Conservation (phyloP, 1,284 basidiomycete species). For the Vanrija sp. region DNA sequence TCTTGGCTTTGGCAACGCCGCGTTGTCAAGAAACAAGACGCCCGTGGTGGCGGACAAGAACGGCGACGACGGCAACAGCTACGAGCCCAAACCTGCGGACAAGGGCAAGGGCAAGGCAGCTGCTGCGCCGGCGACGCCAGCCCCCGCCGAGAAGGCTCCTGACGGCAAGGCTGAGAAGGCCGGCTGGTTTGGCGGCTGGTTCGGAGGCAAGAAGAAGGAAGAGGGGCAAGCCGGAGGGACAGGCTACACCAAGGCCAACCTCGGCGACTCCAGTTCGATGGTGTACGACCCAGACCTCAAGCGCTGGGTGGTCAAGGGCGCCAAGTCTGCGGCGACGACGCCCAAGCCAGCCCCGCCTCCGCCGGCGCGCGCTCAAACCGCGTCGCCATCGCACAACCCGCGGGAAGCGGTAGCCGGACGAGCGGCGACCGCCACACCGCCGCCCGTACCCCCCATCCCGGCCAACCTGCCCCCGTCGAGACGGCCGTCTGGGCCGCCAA, state of each 20-base stretch:
- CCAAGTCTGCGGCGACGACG: slow-evolving; percentile 57
- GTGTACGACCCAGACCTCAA: slow-evolving; percentile 93
- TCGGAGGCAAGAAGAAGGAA: neutral
- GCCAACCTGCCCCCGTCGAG: neutral
- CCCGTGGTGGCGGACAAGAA: slow-evolving; percentile 45
- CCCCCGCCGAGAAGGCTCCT: neutral
- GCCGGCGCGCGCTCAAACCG: slow-evolving; percentile 71
- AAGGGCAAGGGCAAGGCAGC: slow-evolving; percentile 29
- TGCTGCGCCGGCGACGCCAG: slow-evolving; percentile 11
- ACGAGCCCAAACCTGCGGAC: slow-evolving; percentile 1
- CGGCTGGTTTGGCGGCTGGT: neutral
- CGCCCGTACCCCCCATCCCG: slow-evolving; percentile 2
- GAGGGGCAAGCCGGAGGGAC: neutral
- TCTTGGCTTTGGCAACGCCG: slow-evolving; percentile 80
- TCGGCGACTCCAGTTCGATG: slow-evolving; percentile 88
- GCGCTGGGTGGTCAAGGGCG: slow-evolving; percentile 94
- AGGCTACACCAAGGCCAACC: slow-evolving; percentile 58
- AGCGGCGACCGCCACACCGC: slow-evolving; percentile 28
- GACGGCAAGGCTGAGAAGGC: neutral
- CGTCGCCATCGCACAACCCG: slow-evolving; percentile 61
- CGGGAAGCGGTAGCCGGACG: slow-evolving; percentile 54
- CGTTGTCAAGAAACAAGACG: slow-evolving; percentile 38
- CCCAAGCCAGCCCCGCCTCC: slow-evolving; percentile 53
- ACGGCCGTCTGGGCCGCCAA: neutral
- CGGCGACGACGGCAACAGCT: slow-evolving; percentile 17